phyloP scores from a whole-genome alignment of 139 green algal genomes.

The Gonium pectorale region DNA sequence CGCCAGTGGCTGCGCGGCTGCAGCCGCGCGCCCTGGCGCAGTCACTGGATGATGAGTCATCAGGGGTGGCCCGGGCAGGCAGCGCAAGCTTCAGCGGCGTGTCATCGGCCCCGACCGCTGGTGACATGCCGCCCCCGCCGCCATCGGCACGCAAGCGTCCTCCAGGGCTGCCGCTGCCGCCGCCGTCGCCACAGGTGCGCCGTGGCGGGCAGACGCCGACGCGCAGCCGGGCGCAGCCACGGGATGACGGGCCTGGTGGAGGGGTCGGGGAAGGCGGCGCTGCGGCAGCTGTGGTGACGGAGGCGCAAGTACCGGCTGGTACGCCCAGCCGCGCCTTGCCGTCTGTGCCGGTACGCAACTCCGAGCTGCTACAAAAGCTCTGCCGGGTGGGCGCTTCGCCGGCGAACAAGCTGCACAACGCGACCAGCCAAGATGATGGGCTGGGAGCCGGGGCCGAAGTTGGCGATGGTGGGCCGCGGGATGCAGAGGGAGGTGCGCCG shows the following conservation, averaged over 20 bases:
- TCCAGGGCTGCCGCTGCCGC: slow-evolving; percentile 27
- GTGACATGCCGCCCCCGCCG: not conserved
- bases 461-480: too few species aligned
- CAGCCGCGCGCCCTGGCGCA: not conserved
- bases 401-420: too few species aligned
- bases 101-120: too few species aligned
- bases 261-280: not conserved
- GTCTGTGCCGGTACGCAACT: not conserved
- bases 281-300: not conserved
- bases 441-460: too few species aligned
- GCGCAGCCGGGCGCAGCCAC: not conserved
- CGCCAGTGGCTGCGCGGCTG: not conserved
- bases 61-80: too few species aligned
- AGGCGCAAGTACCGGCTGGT: not conserved
- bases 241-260: not conserved
- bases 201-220: slow-evolving; percentile 11
- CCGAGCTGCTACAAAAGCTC: slow-evolving; percentile 26
- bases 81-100: too few species aligned
- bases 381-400: not conserved
- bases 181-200: slow-evolving; percentile 4
- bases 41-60: not conserved
- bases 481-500: too few species aligned
- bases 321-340: not conserved
- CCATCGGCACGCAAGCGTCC: slow-evolving; percentile 15
- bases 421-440: too few species aligned